Conservation (phyloP, 2,329 filamentous ascomycete species). For the Botrytis fragariae region DNA sequence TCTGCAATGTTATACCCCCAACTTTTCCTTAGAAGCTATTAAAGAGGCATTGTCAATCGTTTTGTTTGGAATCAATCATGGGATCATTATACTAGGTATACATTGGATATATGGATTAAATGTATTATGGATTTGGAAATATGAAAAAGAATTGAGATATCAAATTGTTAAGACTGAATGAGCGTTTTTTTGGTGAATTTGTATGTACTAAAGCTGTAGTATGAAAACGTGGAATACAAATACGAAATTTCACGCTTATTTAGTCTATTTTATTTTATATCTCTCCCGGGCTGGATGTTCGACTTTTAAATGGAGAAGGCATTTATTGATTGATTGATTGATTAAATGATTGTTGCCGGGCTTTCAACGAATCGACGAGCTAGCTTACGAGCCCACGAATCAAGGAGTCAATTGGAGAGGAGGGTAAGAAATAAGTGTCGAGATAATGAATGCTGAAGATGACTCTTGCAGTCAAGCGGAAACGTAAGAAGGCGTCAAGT, state of each 20-base stretch:
- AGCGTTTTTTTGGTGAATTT: neutral
- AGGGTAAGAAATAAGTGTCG: neutral
- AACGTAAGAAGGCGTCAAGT: neutral
- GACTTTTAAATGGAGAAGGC: neutral
- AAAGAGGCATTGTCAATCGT: neutral
- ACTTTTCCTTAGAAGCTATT: neutral
- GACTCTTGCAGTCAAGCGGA: neutral
- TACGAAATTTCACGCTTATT: neutral
- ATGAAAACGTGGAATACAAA: neutral
- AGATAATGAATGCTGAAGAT: neutral
- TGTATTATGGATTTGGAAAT: neutral
- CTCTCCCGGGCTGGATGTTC: neutral
- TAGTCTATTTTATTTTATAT: neutral
- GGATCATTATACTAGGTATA: neutral
- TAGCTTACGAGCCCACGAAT: neutral
- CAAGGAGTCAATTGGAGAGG: neutral
- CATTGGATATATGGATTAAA: neutral
- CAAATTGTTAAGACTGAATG: neutral
- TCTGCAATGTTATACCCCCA: slow-evolving; percentile 11
- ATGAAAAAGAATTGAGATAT: neutral
- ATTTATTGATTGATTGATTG: neutral
- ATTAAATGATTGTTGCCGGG: neutral
- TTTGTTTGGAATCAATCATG: neutral
- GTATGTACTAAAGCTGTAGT: neutral
- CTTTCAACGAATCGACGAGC: neutral